Evolutionary conservation across 441 rosid genomes (phyloP), one percentile per base, ranked within the genome.

Genomic region (Francoa sonchifolia): DNA sequence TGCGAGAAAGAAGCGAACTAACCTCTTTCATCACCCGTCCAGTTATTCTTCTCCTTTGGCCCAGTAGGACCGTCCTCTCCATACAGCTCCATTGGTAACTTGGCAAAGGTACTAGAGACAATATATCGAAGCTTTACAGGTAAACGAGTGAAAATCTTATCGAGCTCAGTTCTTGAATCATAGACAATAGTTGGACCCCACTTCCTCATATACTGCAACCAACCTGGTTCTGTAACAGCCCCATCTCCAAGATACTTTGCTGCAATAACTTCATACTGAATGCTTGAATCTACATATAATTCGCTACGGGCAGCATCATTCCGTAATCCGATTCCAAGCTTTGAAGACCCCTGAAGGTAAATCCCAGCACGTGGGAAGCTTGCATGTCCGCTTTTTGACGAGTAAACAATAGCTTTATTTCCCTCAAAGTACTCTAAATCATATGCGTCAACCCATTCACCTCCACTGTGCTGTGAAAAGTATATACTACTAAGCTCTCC

Each of bases 31-130:
- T 89, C 96, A 3, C 94, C 94, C 3, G 55, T 55, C 96, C 94
- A 90, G 48, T 77, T 82, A 60, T 82, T 74, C 79, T 82, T 89
- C 68, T 85, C 93, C 71, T 82, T 85, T 0, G 96, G 94, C 18
- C 98, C 98, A 1, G 95, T 79, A 5, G 95, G 94, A 15, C 95
- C 97, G 54, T 74, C 86, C 54, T 90, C 98, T 13, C 85, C 82
- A 5, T 33, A 80, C 12, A 90, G 65, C 65, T 82, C 96, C 23
- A 62, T 42, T 2, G 93, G 96, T 15, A 90, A 58, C 73, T 73
- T 80, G n/a, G 22, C 39, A 28, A 82, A 39, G 11, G 71, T 62
- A 29, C 42, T 63, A 37, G 52, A 44, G 50, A 54, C 66, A n/a
- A 67, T 48, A 61, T 22, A 11, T 32, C 69, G 62, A 6, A 81